Evolutionary conservation across 805 yeast species (phyloP).

Genomic region (Phaffomyces thermotolerans): DNA sequence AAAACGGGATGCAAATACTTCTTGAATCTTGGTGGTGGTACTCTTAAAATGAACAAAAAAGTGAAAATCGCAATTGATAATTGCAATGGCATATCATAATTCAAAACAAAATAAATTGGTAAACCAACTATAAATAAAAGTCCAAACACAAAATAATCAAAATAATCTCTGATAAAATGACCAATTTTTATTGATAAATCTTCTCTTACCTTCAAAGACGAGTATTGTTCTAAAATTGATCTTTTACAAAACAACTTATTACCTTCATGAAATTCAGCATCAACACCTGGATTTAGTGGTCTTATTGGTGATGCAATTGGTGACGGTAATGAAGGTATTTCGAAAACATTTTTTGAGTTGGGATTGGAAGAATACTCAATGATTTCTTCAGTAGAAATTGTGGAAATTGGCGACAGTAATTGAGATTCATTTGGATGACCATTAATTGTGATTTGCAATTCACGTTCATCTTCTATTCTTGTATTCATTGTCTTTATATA

Average conservation of each 20-base stretch:
- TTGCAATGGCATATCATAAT: conserved; percentile 56
- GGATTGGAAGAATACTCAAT: conserved; percentile 2
- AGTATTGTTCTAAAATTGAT: conserved; percentile 14
- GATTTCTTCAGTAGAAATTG: not conserved
- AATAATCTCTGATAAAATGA: conserved; percentile 33
- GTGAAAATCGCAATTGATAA: conserved; percentile 51
- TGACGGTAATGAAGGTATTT: conserved; percentile 12
- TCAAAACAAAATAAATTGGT: conserved; percentile 51
- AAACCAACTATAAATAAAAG: conserved; percentile 46
- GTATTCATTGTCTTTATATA: conserved; percentile 12
- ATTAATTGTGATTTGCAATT: not conserved
- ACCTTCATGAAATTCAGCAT: conserved; percentile 1
- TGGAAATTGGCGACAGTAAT: not conserved
- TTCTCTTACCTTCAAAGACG: not conserved
- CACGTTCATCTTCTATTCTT: conserved; percentile 1
- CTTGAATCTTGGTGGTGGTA: conserved; percentile 40
- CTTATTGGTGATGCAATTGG: conserved; percentile 13
- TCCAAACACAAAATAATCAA: conserved; percentile 49
- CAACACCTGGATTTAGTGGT: conserved; percentile 12
- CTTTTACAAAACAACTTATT: conserved; percentile 19
- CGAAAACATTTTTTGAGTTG: conserved; percentile 1
- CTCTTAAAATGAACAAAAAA: conserved; percentile 41
- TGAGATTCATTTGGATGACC: not conserved
- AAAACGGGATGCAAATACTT: conserved; percentile 65
- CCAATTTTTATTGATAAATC: conserved; percentile 25